These are phyloP conservation scores for Podila epicladia DNA, from an alignment of 192 early-diverging fungal genomes.

Conservation along the genomic window DNA sequence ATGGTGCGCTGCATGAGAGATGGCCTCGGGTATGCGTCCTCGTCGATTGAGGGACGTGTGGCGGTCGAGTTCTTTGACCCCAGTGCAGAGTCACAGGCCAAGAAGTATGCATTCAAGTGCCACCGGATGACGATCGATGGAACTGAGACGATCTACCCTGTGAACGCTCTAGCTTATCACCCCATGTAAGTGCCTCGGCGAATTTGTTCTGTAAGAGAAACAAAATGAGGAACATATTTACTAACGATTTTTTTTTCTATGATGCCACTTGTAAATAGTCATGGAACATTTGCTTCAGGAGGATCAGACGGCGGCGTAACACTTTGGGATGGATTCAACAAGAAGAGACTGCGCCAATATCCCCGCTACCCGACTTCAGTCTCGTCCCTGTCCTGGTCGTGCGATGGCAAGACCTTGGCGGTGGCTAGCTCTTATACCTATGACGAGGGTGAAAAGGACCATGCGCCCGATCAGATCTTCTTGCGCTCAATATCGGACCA, in stretches of 20 bases:
- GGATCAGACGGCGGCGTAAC: constrained; percentile 92
- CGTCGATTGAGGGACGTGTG: constrained; percentile 95
- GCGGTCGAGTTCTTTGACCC: constrained; percentile 93
- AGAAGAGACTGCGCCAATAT: constrained; percentile 88
- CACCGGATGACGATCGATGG: constrained; percentile 85
- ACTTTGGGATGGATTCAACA: constrained; percentile 93
- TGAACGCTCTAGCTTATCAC: constrained; percentile 93
- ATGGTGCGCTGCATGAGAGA: constrained; percentile 88
- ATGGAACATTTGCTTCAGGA: constrained; percentile 96
- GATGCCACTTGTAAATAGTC: constrained; percentile 45
- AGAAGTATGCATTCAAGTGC: constrained; percentile 98
- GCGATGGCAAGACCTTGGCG: constrained; percentile 82
- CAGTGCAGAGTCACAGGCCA: constrained; percentile 67
- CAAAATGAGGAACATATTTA: not conserved
- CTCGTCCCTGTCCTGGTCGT: constrained; percentile 82
- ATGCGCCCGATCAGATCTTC: constrained; percentile 82
- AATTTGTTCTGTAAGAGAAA: not conserved
- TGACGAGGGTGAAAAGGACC: constrained; percentile 93
- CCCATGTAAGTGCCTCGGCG: constrained; percentile 67
- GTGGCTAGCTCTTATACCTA: constrained; percentile 94
- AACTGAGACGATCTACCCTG: constrained; percentile 89
- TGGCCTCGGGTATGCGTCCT: constrained; percentile 85
- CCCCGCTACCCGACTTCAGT: constrained; percentile 85
- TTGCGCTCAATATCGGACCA: constrained; percentile 71
- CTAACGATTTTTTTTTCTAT: constrained; percentile 1